Conservation (phyloP, 148 eudicot genomes). For the Arbutus unedo region DNA sequence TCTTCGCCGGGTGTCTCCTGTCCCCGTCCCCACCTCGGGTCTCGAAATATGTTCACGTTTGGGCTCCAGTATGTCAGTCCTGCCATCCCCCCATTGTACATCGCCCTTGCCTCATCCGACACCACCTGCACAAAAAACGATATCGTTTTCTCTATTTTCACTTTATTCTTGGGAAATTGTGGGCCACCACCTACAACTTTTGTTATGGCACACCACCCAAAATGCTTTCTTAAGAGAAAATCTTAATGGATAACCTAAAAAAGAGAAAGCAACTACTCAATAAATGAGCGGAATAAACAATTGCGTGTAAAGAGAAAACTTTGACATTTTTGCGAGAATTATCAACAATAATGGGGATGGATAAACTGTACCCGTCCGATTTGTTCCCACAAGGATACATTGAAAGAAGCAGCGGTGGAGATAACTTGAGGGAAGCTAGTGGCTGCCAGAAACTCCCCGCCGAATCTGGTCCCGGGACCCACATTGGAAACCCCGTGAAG, state of each 20-base stretch:
- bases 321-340: no score
- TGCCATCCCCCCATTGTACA: conserved; percentile 88
- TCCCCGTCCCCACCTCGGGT: conserved; percentile 97
- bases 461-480: conserved; percentile 84
- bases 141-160: not conserved
- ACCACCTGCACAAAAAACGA: conserved; percentile 47
- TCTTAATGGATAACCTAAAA: not conserved
- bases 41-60: conserved; percentile 81
- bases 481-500: conserved; percentile 89
- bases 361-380: conserved; percentile 81
- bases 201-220: not conserved
- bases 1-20: conserved; percentile 99
- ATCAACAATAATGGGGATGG: not conserved
- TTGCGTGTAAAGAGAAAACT: not conserved
- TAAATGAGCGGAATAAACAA: not conserved
- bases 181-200: not conserved
- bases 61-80: conserved; percentile 97
- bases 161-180: no score
- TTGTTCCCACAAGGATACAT: conserved; percentile 74
- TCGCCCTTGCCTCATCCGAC: conserved; percentile 92
- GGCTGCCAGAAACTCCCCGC: conserved; percentile 73
- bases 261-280: not conserved
- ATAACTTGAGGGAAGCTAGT: conserved; percentile 97
- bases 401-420: conserved; percentile 83
- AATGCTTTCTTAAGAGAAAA: not conserved